Conservation (phyloP, 768 basidiomycete species). For the Chiua virens region DNA sequence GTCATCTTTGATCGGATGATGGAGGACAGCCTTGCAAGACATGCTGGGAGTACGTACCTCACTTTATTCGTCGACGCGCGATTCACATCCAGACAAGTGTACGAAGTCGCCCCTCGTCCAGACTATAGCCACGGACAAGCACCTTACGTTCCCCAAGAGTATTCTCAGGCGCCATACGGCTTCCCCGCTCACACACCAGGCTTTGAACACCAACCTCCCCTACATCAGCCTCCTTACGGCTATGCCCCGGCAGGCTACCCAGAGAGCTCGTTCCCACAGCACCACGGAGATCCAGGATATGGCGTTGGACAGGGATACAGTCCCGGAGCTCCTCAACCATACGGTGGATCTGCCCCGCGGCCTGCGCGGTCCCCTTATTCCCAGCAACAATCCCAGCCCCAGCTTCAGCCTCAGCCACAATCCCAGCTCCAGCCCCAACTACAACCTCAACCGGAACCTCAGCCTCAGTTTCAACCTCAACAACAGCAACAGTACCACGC, state of each 20-base stretch:
- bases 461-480: slow-evolving; percentile 32
- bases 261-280: slow-evolving; percentile 28
- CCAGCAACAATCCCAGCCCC: slow-evolving; percentile 32
- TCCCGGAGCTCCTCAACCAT: slow-evolving; percentile 19
- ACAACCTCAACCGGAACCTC: slow-evolving; percentile 32
- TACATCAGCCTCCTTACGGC: slow-evolving; percentile 29
- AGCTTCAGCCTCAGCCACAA: slow-evolving; percentile 29
- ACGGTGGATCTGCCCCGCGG: slow-evolving; percentile 22
- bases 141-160: slow-evolving; percentile 32
- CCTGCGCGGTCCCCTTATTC: slow-evolving; percentile 32
- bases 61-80: background rate
- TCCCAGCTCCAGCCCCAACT: slow-evolving; percentile 34
- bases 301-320: slow-evolving; percentile 22
- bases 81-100: slow-evolving; percentile 40
- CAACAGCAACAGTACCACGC: slow-evolving; percentile 22
- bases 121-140: slow-evolving; percentile 28
- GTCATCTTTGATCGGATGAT: slow-evolving; percentile 93
- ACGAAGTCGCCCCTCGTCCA: slow-evolving; percentile 42
- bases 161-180: slow-evolving; percentile 45
- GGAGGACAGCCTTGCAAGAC: slow-evolving; percentile 82
- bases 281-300: slow-evolving; percentile 26
- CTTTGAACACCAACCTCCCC: slow-evolving; percentile 46
- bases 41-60: slow-evolving; percentile 54
- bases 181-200: slow-evolving; percentile 37
- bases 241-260: slow-evolving; percentile 25